These are phyloP conservation scores for Coemansia sp. DNA, from an alignment of 192 early-diverging fungal species.

Conservation along the genomic window DNA sequence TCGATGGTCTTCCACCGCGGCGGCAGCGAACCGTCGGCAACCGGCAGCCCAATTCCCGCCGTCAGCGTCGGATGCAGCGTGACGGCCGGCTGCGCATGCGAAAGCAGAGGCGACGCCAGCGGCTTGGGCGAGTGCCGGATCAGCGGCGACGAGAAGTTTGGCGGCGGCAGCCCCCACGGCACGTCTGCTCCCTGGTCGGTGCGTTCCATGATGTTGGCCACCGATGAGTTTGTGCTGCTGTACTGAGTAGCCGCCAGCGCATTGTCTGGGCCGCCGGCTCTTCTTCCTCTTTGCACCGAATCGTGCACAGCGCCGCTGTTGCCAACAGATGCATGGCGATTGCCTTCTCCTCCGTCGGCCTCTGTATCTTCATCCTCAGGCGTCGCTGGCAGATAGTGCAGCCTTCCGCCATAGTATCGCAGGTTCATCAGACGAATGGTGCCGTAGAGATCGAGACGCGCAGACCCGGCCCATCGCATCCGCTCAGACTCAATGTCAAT, in stretches of 20 bases:
- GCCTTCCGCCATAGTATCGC: slow-evolving; percentile 60
- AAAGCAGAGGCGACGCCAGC: slow-evolving; percentile 9
- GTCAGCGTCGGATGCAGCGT: slow-evolving; percentile 49
- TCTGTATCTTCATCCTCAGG: slow-evolving; percentile 11
- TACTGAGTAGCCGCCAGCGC: background rate
- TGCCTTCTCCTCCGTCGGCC: background rate
- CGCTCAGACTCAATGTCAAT: slow-evolving; percentile 65
- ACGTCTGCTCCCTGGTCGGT: slow-evolving; percentile 45
- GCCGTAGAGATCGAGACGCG: slow-evolving; percentile 50
- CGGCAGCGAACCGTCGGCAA: slow-evolving; percentile 33
- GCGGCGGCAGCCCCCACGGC: slow-evolving; percentile 48
- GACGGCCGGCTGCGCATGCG: slow-evolving; percentile 43
- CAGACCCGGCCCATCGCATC: slow-evolving; percentile 55
- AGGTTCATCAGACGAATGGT: slow-evolving; percentile 60
- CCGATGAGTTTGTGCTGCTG: slow-evolving; percentile 17
- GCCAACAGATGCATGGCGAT: background rate
- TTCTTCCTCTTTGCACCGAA: background rate
- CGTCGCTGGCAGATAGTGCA: slow-evolving; percentile 59
- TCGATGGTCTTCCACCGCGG: slow-evolving; percentile 58
- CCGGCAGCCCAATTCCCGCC: slow-evolving; percentile 42
- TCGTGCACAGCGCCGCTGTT: background rate
- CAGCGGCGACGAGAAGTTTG: slow-evolving; percentile 49
- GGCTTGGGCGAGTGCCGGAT: slow-evolving; percentile 44
- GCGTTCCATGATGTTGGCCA: slow-evolving; percentile 26
- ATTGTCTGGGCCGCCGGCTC: background rate